Conservation (phyloP, 106 monocot species). For the Triglochin maritima region DNA sequence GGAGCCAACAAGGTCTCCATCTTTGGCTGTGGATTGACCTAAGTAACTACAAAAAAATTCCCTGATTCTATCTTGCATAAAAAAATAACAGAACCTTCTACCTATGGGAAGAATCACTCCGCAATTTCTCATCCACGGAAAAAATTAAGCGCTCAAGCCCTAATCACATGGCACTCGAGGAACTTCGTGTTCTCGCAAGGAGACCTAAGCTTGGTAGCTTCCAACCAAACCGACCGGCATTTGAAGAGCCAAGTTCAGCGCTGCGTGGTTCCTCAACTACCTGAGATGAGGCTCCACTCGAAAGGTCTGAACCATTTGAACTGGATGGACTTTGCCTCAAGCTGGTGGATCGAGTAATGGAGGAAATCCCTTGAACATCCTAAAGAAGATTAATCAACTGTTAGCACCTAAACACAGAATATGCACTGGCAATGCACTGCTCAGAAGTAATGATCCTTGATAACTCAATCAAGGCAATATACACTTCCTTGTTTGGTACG, state of each 20-base stretch:
- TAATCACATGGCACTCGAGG: neutral
- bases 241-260: neutral
- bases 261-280: neutral
- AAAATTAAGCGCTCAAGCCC: neutral
- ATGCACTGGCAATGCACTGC: neutral
- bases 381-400: neutral
- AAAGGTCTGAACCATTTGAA: neutral
- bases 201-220: constrained; percentile 5
- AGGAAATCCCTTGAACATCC: constrained; percentile 16
- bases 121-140: too few relatives aligned
- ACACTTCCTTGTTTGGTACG: neutral
- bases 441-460: neutral
- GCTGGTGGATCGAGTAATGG: neutral
- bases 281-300: neutral
- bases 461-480: neutral
- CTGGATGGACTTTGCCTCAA: neutral
- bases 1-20: too few relatives aligned
- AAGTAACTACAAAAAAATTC: too few relatives aligned
- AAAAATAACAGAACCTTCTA: too few relatives aligned
- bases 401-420: neutral
- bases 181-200: constrained; percentile 13
- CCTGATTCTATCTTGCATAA: too few relatives aligned
- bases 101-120: too few relatives aligned
- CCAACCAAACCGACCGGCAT: constrained; percentile 9
- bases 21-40: too few relatives aligned